Conservation (phyloP, 225 moss, liverwort and hornwort species). For the Climacium dendroides region DNA sequence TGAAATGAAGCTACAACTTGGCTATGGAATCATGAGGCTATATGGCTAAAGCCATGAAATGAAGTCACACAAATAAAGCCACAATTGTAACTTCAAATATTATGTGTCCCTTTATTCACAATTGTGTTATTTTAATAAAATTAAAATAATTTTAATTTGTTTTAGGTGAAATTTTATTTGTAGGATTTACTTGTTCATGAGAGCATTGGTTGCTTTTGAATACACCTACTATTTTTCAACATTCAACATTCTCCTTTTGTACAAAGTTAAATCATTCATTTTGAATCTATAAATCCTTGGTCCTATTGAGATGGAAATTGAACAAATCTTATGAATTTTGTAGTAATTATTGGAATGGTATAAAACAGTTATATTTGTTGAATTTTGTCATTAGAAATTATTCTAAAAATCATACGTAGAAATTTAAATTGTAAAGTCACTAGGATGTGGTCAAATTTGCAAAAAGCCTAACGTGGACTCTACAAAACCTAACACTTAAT, state of each 20-base stretch:
- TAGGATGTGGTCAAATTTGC: background rate
- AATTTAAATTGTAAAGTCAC: background rate
- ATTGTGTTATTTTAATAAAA: background rate
- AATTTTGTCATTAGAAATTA: background rate
- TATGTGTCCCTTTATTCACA: background rate
- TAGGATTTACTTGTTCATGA: background rate
- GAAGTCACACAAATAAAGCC: no score
- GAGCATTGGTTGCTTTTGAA: background rate
- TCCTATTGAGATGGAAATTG: background rate
- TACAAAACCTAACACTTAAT: no score
- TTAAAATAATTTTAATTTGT: background rate
- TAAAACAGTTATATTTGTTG: background rate
- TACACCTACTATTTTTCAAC: background rate
- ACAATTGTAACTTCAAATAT: background rate
- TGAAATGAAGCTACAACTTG: background rate
- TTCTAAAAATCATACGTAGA: background rate
- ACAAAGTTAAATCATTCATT: accelerated
- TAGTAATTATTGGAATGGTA: background rate
- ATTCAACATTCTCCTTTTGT: accelerated
- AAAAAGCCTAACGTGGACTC: accelerated
- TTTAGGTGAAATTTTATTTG: background rate
- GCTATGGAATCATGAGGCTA: background rate
- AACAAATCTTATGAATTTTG: background rate
- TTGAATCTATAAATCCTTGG: background rate
- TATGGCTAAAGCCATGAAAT: background rate